A percentile compares a stretch with the other conserved stretches of the same genome.
phyloP scores from a whole-genome alignment of 139 green algal genomes.

The Gonium pectorale region DNA sequence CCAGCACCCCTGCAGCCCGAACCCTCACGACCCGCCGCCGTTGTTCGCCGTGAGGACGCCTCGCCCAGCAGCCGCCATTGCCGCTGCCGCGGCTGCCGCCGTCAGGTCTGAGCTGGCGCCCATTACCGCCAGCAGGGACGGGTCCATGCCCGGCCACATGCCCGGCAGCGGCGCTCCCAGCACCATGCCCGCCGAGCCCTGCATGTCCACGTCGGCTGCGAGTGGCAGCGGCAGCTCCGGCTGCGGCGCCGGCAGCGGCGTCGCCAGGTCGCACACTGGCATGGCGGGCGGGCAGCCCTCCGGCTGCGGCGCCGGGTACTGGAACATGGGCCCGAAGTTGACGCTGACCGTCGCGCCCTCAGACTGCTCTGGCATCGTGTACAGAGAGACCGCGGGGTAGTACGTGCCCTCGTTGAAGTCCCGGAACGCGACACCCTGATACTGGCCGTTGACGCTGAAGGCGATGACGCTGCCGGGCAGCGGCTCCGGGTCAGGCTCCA shows the following conservation, averaged over 20 bases:
- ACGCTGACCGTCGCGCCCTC: slow-evolving; percentile 71
- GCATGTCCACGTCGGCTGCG: too few species aligned
- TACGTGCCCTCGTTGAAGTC: slow-evolving; percentile 86
- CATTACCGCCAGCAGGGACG: too few species aligned
- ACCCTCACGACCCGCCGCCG: too few species aligned
- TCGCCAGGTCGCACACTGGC: slow-evolving; percentile 37
- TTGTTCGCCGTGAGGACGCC: too few species aligned
- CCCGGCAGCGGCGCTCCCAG: too few species aligned
- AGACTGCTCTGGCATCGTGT: slow-evolving; percentile 72
- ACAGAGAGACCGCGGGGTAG: slow-evolving; percentile 85
- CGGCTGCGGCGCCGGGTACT: slow-evolving; percentile 23
- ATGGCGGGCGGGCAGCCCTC: slow-evolving; percentile 32
- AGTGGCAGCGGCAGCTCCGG: background rate
- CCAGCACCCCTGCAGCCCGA: too few species aligned
- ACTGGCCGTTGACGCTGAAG: slow-evolving; percentile 80
- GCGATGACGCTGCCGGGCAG: slow-evolving; percentile 71
- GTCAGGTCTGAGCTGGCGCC: too few species aligned
- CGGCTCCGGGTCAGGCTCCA: slow-evolving; percentile 42
- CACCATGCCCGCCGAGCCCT: too few species aligned
- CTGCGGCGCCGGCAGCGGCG: background rate
- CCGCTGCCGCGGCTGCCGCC: too few species aligned
- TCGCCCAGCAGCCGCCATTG: too few species aligned
- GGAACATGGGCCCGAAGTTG: slow-evolving; percentile 84
- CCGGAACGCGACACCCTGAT: slow-evolving; percentile 76
- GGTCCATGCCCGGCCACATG: too few species aligned